phyloP scores from a whole-genome alignment of 1,139 yeast genomes.

The Lodderomyces metapsilosis region DNA sequence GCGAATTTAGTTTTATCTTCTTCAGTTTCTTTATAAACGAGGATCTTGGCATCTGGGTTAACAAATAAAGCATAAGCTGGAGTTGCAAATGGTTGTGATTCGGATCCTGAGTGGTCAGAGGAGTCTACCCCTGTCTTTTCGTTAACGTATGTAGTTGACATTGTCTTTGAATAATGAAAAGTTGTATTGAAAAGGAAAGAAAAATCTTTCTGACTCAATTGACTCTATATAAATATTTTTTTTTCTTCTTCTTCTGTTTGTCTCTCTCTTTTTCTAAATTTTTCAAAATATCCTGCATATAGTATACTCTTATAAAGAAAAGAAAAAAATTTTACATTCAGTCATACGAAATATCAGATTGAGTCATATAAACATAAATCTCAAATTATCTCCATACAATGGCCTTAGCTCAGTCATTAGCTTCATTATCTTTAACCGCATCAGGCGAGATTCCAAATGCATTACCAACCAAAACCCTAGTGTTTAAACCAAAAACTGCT shows the following conservation, averaged over 20 bases:
- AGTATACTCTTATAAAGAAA: not conserved
- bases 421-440: slow-evolving; percentile 53
- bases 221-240: not conserved
- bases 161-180: slow-evolving; percentile 8
- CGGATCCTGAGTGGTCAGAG: slow-evolving; percentile 54
- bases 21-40: slow-evolving; percentile 63
- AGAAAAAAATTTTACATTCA: not conserved
- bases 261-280: not conserved
- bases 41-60: slow-evolving; percentile 58
- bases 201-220: slow-evolving; percentile 1
- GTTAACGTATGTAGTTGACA: slow-evolving; percentile 58
- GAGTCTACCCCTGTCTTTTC: slow-evolving; percentile 70
- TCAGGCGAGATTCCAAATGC: slow-evolving; percentile 40
- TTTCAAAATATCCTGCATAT: too few relatives aligned
- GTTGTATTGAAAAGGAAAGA: not conserved
- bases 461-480: slow-evolving; percentile 65
- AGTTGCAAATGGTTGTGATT: slow-evolving; percentile 69
- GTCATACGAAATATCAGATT: too few relatives aligned
- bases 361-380: too few relatives aligned
- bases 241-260: not conserved
- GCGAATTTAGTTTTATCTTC: slow-evolving; percentile 49
- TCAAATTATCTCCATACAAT: slow-evolving; percentile 26
- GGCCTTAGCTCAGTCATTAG: slow-evolving; percentile 62
- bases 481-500: slow-evolving; percentile 90
- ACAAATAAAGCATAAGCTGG: slow-evolving; percentile 79